These are phyloP conservation scores for Sphagnum magellanicum DNA, from an alignment of 228 moss, liverwort and hornwort genomes.

Conservation along the genomic window DNA sequence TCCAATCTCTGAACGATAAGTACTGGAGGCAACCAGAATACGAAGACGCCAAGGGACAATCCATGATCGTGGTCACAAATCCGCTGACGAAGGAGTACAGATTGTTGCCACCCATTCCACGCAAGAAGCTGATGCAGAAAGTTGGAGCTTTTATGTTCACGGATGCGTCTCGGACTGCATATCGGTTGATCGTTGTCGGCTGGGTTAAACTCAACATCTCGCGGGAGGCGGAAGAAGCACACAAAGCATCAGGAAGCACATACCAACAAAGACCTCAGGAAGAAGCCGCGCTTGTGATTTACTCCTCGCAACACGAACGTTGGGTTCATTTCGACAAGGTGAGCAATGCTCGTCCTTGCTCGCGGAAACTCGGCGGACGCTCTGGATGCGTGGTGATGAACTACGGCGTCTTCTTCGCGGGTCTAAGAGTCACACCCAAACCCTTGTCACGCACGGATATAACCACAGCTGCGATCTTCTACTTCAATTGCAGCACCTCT, in stretches of 20 bases:
- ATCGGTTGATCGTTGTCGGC: constrained; percentile 1
- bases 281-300: not conserved
- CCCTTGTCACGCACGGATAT: no score
- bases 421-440: not conserved
- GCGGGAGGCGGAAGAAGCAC: not conserved
- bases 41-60: not conserved
- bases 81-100: not conserved
- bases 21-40: not conserved
- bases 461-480: not conserved
- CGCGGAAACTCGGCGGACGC: not conserved
- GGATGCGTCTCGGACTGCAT: not conserved
- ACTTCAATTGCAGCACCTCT: not conserved
- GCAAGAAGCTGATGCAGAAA: not conserved
- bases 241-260: not conserved
- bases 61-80: not conserved
- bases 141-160: not conserved
- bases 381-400: not conserved
- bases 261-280: not conserved
- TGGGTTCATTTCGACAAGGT: constrained; percentile 2
- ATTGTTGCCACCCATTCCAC: constrained; percentile 1
- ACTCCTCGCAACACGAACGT: not conserved
- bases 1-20: no score
- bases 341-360: not conserved
- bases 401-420: not conserved
- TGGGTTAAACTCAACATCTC: not conserved